phyloP scores from a whole-genome alignment of 2,329 filamentous ascomycete genomes.

The Mycosphaerelloides madeirae region DNA sequence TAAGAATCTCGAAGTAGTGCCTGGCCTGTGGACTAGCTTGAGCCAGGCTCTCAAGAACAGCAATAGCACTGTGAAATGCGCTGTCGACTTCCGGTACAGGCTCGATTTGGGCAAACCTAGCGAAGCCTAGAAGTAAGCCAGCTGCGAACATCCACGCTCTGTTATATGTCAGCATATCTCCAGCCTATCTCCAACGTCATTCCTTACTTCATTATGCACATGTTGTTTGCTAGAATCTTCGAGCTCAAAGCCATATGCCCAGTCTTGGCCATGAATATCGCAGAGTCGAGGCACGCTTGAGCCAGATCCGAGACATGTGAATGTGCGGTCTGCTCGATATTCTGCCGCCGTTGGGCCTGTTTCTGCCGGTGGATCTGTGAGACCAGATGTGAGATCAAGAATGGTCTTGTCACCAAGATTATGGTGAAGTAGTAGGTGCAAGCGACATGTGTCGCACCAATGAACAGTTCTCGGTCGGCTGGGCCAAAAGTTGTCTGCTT shows the following conservation, averaged over 20 bases:
- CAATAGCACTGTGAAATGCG: slow-evolving; percentile 49
- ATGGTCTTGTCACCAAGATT: slow-evolving; percentile 53
- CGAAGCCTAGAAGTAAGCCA: slow-evolving; percentile 54
- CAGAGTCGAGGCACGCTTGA: slow-evolving; percentile 52
- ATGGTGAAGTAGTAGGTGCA: slow-evolving; percentile 58
- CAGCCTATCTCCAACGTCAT: neutral
- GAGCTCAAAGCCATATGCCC: slow-evolving; percentile 41
- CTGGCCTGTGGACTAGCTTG: slow-evolving; percentile 52
- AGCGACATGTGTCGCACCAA: slow-evolving; percentile 46
- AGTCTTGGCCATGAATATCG: slow-evolving; percentile 52
- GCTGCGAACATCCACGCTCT: slow-evolving; percentile 50
- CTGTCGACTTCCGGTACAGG: slow-evolving; percentile 43
- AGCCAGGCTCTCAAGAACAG: slow-evolving; percentile 48
- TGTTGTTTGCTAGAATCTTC: slow-evolving; percentile 46
- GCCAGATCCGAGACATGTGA: slow-evolving; percentile 38
- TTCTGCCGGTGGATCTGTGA: slow-evolving; percentile 26
- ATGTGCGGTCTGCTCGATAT: slow-evolving; percentile 15
- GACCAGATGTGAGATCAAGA: slow-evolving; percentile 50
- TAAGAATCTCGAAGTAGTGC: slow-evolving; percentile 55
- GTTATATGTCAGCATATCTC: slow-evolving; percentile 34
- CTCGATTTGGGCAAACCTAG: slow-evolving; percentile 49
- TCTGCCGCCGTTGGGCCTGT: slow-evolving; percentile 4
- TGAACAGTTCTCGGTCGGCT: slow-evolving; percentile 18
- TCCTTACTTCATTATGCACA: slow-evolving; percentile 56
- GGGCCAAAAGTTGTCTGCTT: slow-evolving; percentile 15